These are phyloP conservation scores for Coelastrella sp. DNA, from an alignment of 139 green algal genomes.

Conservation along the genomic window DNA sequence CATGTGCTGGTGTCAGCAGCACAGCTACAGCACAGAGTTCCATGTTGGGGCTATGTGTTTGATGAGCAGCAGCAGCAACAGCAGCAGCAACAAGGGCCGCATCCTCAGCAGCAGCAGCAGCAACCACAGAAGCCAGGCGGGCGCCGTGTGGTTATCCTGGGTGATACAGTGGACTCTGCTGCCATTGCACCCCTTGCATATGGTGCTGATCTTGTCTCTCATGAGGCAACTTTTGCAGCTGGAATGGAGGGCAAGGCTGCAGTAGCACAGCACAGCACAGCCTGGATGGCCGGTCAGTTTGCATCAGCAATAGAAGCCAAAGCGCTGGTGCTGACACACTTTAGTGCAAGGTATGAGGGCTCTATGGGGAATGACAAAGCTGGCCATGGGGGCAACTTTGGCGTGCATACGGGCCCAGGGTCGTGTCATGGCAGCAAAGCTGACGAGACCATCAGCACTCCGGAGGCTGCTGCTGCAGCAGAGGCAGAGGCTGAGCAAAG, in stretches of 20 bases:
- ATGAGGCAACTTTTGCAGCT: conserved; percentile 91
- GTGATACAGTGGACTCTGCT: conserved; percentile 88
- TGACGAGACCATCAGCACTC: background rate
- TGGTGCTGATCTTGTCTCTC: conserved; percentile 84
- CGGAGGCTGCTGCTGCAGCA: background rate
- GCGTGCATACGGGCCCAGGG: background rate
- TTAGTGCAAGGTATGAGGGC: conserved; percentile 79
- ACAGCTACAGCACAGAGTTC: conserved; percentile 88
- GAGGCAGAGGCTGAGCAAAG: background rate
- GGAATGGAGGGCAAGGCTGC: conserved; percentile 73
- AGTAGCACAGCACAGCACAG: conserved; percentile 91
- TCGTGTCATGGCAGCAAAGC: background rate
- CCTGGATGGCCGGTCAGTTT: conserved; percentile 90
- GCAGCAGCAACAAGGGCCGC: background rate
- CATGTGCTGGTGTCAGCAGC: conserved; percentile 42
- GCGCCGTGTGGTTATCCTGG: conserved; percentile 89
- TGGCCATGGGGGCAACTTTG: background rate
- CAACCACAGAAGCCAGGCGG: background rate
- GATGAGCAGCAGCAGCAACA: conserved; percentile 50
- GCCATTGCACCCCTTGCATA: conserved; percentile 72
- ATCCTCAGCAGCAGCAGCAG: conserved; percentile 9
- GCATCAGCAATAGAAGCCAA: conserved; percentile 76
- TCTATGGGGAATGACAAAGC: background rate
- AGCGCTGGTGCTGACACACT: conserved; percentile 94
- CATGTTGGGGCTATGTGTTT: conserved; percentile 89